Evolutionary conservation across 805 yeast genomes (phyloP).

Genomic region (Hanseniaspora lindneri): DNA sequence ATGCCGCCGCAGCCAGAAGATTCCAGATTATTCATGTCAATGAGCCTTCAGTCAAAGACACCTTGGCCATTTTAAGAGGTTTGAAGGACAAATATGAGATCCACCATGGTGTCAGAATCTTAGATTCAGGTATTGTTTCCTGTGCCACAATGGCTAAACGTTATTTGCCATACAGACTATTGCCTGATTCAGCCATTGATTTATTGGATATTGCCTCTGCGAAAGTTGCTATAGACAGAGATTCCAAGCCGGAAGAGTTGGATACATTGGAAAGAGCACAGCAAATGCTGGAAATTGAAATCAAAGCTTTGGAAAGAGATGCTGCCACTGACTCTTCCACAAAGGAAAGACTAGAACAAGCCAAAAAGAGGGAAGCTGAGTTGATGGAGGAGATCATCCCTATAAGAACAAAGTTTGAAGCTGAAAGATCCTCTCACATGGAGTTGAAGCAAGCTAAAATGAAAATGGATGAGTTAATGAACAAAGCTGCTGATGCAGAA

Average conservation of each 20-base stretch:
- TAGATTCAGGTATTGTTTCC: slow-evolving; percentile 85
- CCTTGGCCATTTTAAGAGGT: slow-evolving; percentile 93
- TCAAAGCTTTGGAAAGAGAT: slow-evolving; percentile 93
- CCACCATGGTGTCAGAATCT: slow-evolving; percentile 93
- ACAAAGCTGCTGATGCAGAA: slow-evolving; percentile 91
- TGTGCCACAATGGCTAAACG: slow-evolving; percentile 93
- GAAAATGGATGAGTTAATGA: slow-evolving; percentile 82
- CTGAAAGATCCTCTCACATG: slow-evolving; percentile 84
- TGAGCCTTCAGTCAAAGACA: slow-evolving; percentile 84
- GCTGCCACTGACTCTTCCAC: slow-evolving; percentile 72
- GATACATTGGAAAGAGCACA: slow-evolving; percentile 88
- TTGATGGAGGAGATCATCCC: slow-evolving; percentile 79
- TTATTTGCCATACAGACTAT: slow-evolving; percentile 83
- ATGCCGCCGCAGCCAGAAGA: slow-evolving; percentile 97
- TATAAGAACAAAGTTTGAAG: slow-evolving; percentile 67
- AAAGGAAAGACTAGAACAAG: slow-evolving; percentile 71
- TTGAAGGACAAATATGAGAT: slow-evolving; percentile 89
- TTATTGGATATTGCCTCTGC: slow-evolving; percentile 94
- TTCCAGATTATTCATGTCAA: slow-evolving; percentile 94
- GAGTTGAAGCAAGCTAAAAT: slow-evolving; percentile 80
- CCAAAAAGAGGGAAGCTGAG: slow-evolving; percentile 66
- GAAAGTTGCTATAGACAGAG: slow-evolving; percentile 94
- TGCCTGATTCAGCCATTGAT: slow-evolving; percentile 96
- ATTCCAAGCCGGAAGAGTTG: slow-evolving; percentile 92
- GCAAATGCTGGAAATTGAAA: slow-evolving; percentile 86